Evolutionary conservation across 495 filamentous ascomycete species (phyloP).

Genomic region (Xylona heveae): DNA sequence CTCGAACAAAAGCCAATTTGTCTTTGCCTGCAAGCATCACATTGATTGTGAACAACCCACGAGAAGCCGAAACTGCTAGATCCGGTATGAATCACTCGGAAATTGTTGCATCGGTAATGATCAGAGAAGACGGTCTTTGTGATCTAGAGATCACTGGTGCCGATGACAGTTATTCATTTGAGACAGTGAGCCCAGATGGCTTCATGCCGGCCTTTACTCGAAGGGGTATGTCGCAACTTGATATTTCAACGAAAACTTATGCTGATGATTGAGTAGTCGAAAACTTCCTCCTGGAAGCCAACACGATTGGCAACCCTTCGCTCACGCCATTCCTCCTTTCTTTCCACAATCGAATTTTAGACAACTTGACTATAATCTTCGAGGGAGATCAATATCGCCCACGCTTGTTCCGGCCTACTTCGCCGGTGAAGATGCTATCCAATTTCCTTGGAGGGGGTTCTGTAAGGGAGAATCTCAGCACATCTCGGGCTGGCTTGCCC

Average conservation of each 20-base stretch:
- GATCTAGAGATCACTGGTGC: constrained; percentile 31
- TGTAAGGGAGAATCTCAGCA: constrained; percentile 11
- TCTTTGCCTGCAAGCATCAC: constrained; percentile 2
- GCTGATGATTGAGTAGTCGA: too few species aligned
- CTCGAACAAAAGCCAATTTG: constrained; percentile 2
- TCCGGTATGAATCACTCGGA: background rate
- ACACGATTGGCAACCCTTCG: constrained; percentile 42
- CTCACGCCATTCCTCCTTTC: too few species aligned
- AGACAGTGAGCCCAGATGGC: constrained; percentile 44
- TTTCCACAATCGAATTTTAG: too few species aligned
- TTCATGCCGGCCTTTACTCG: constrained; percentile 48
- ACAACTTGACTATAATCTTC: too few species aligned
- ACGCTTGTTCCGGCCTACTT: constrained; percentile 34
- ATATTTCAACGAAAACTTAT: constrained; percentile 3
- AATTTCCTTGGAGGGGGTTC: constrained; percentile 40
- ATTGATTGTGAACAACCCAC: constrained; percentile 3
- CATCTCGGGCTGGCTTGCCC: constrained; percentile 2
- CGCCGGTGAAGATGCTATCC: constrained; percentile 79
- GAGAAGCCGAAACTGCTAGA: background rate
- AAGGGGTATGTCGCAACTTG: constrained; percentile 28
- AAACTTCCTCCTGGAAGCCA: too few species aligned
- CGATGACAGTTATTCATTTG: constrained; percentile 38
- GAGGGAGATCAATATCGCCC: constrained; percentile 35
- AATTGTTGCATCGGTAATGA: background rate
- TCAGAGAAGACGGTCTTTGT: too few species aligned